phyloP scores from a whole-genome alignment of 768 basidiomycete genomes.

The Rhizopogon salebrosus region DNA sequence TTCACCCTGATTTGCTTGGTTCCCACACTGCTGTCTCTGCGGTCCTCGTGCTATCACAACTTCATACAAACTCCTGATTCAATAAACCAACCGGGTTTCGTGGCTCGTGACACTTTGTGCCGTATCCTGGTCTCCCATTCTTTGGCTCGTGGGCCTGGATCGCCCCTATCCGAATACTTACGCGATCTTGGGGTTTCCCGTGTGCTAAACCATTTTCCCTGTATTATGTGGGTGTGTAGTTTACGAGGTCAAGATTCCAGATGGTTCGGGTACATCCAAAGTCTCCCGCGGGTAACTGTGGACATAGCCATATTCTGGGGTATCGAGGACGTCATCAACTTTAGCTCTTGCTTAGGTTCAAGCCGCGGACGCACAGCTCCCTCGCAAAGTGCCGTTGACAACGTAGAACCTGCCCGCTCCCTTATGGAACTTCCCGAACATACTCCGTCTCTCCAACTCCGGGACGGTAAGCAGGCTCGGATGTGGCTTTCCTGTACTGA shows the following conservation, averaged over 20 bases:
- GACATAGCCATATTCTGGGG: slow-evolving; percentile 65
- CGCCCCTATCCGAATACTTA: neutral
- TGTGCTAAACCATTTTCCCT: neutral
- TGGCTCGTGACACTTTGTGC: neutral
- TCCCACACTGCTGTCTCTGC: neutral
- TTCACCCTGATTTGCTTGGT: neutral
- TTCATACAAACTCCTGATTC: slow-evolving; percentile 1
- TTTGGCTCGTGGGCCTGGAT: neutral
- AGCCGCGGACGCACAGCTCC: slow-evolving; percentile 9
- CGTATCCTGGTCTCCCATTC: neutral
- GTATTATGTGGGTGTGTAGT: slow-evolving; percentile 28
- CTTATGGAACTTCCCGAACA: slow-evolving; percentile 3
- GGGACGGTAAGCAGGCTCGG: slow-evolving; percentile 26
- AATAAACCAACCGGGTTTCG: slow-evolving; percentile 7
- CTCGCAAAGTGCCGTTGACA: slow-evolving; percentile 5
- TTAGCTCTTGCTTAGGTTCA: slow-evolving; percentile 13
- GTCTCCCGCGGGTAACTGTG: slow-evolving; percentile 46
- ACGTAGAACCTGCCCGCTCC: neutral
- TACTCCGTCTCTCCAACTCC: slow-evolving; percentile 13
- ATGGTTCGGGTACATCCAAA: slow-evolving; percentile 66
- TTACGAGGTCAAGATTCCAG: slow-evolving; percentile 42
- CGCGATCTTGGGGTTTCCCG: neutral
- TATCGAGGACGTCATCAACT: slow-evolving; percentile 16
- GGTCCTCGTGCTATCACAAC: neutral
- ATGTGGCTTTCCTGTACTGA: slow-evolving; percentile 31